Base-by-base conservation (phyloP, 2,329 filamentous ascomycete genomes). In the Fusarium caatingaense region DNA sequence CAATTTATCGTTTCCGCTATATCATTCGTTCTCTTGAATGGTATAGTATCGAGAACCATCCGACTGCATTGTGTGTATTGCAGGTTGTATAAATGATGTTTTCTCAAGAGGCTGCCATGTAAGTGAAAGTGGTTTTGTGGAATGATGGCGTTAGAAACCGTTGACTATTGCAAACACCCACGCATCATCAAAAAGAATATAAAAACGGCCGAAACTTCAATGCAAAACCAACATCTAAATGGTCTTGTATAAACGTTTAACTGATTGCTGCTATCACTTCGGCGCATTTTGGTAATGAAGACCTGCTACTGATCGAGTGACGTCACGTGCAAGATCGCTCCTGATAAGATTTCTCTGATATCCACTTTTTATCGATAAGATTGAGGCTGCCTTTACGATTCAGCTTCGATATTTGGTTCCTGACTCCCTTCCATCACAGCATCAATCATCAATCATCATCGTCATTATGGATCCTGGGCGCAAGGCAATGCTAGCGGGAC, bases 401-500 rank as follows among this genome's bases (percentile, higher is more conserved):
- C 57, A 42, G 28, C 32, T 48, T 54, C 57, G 40, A 41, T 47
- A 20, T 44, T 47, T 56, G 34, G 40, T 32, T 67, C 30, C 32
- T 46, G 42, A 46, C 53, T 30, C 27, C 44, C 30, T 50, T 25
- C 40, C 21, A 21, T 20, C 40, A 25, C 48, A 58, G 16, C 30
- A 59, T 65, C 44, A 59, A 50, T 32, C 32, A 53, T 18, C 25
- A n/a, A 47, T 55, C 25, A 32, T n/a, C 61, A 69, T 18, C 21
- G 42, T 20, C 58, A 69, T 16, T 18, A 89, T 89, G 87, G 84
- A 89, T 75, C 85, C 87, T 15, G 84, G 78, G 46, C 81, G 87
- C 55, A 83, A 80, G 69, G 86, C 86, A 45, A 86, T 88, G 86
- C 84, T 89, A 45, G 75, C 81, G 56, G 83, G 83, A 47, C 77